Evolutionary conservation across 495 filamentous ascomycete species (phyloP).

Genomic region (Aspergillus hancockii): DNA sequence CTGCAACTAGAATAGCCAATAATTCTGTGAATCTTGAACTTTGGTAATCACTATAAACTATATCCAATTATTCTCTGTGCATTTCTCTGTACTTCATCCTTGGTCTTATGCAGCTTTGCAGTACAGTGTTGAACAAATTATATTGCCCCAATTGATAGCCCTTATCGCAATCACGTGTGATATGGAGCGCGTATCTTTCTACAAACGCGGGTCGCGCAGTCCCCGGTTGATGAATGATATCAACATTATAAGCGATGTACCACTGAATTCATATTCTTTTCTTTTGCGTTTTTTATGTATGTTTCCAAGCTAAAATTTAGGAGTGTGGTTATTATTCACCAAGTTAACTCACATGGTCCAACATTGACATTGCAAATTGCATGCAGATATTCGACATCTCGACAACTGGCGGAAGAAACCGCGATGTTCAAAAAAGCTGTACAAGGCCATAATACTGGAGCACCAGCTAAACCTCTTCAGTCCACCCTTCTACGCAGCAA

Average conservation of each 20-base stretch:
- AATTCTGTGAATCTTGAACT: too few relatives aligned
- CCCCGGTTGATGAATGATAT: background rate
- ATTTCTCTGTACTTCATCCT: background rate
- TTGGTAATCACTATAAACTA: background rate
- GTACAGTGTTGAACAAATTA: background rate
- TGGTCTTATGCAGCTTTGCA: background rate
- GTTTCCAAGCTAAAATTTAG: conserved; percentile 19
- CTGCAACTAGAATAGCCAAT: too few relatives aligned
- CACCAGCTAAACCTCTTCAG: conserved; percentile 38
- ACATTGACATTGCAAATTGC: conserved; percentile 21
- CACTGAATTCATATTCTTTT: background rate
- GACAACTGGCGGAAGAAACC: conserved; percentile 19
- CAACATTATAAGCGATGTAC: conserved; percentile 3
- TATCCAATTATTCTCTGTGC: background rate
- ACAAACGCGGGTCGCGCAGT: conserved; percentile 15
- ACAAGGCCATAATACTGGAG: conserved; percentile 36
- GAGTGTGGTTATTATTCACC: conserved; percentile 22
- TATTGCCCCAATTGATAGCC: conserved; percentile 7
- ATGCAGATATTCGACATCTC: conserved; percentile 31
- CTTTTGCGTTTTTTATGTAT: conserved; percentile 36
- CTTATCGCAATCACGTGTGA: conserved; percentile 39
- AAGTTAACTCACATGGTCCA: conserved; percentile 26
- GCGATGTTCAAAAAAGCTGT: conserved; percentile 49
- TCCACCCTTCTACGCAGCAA: conserved; percentile 33
- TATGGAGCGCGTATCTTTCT: conserved; percentile 23